Conservation (phyloP, 139 green algal species). For the Coccomyxa sp. region DNA sequence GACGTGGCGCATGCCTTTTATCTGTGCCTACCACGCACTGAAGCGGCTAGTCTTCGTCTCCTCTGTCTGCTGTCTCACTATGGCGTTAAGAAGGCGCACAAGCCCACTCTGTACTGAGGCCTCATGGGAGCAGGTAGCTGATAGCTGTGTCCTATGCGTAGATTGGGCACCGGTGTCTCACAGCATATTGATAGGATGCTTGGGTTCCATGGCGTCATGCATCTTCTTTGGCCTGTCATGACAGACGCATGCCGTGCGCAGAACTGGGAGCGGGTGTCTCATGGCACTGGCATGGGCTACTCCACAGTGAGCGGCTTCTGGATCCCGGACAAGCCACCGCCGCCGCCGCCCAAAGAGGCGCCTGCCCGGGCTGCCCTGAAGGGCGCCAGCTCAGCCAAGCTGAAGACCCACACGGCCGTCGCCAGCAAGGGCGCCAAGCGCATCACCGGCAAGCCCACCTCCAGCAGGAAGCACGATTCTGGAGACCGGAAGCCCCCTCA, state of each 20-base stretch:
- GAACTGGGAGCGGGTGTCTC: conserved; percentile 28
- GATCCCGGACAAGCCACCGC: conserved; percentile 37
- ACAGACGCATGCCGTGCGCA: background rate
- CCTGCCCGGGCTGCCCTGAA: too few relatives aligned
- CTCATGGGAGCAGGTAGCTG: background rate
- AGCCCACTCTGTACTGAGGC: background rate
- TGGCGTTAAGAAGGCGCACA: background rate
- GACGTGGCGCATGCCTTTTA: too few relatives aligned
- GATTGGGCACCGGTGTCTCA: too few relatives aligned
- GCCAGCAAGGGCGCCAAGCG: background rate
- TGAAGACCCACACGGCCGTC: background rate
- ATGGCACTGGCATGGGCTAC: conserved; percentile 44
- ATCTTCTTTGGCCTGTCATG: conserved; percentile 7
- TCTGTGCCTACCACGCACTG: background rate
- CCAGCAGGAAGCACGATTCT: too few relatives aligned
- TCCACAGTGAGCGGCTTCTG: conserved; percentile 42
- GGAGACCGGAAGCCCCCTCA: too few relatives aligned
- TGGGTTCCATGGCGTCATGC: too few relatives aligned
- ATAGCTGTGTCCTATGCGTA: too few relatives aligned
- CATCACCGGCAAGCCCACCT: background rate
- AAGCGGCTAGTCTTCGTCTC: background rate
- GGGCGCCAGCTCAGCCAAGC: background rate
- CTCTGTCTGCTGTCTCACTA: background rate
- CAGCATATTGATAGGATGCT: too few relatives aligned
- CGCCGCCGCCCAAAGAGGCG: background rate